phyloP scores from a whole-genome alignment of 2,329 filamentous ascomycete genomes.

The Penicillium verrucosum region DNA sequence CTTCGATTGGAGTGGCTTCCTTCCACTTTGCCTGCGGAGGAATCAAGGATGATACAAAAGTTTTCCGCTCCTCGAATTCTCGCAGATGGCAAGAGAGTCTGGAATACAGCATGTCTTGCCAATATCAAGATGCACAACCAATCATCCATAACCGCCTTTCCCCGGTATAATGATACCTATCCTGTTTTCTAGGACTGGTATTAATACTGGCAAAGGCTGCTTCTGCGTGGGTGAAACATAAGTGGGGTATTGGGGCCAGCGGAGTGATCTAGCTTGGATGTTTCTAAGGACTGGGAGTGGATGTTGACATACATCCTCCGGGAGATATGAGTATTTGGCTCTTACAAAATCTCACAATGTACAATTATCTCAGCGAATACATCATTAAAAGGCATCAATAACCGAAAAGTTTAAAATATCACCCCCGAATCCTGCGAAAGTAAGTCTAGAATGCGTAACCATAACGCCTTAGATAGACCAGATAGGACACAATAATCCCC shows the following conservation, averaged over 20 bases:
- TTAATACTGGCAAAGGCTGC: not conserved
- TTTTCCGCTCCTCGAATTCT: too few species aligned
- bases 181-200: not conserved
- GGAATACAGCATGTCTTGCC: too few species aligned
- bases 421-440: not conserved
- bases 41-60: not conserved
- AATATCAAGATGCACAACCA: not conserved
- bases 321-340: not conserved
- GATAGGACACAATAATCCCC: not conserved
- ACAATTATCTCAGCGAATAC: not conserved
- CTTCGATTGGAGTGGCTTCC: too few species aligned
- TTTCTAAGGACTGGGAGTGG: not conserved
- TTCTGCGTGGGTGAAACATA: not conserved
- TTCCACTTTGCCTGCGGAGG: not conserved
- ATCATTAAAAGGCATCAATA: not conserved
- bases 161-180: not conserved
- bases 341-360: not conserved
- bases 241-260: not conserved
- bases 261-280: not conserved
- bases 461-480: slow-evolving; percentile 11
- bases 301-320: not conserved
- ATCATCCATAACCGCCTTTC: not conserved
- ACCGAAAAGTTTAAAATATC: not conserved
- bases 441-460: slow-evolving; percentile 6
- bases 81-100: too few species aligned